Evolutionary conservation across 75 land plant genomes (phyloP).

Genomic region (Cunninghamia lanceolata): DNA sequence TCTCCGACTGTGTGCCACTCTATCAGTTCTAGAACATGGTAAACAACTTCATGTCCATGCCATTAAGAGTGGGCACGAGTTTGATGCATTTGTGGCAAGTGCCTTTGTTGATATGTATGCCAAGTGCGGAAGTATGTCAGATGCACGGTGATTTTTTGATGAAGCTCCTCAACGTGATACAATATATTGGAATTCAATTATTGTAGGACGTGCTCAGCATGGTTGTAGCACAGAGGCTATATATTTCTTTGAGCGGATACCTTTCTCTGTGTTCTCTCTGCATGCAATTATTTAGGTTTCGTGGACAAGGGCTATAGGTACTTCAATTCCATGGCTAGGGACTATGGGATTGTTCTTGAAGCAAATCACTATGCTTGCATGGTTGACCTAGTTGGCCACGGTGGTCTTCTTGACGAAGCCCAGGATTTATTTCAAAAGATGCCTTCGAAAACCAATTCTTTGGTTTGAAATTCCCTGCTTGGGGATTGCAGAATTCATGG

Average conservation of each 20-base stretch:
- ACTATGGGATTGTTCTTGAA: constrained; percentile 12
- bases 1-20: constrained; percentile 25
- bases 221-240: constrained; percentile 29
- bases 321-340: constrained; percentile 8
- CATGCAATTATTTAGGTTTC: constrained; percentile 15
- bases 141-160: constrained; percentile 32
- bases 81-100: constrained; percentile 23
- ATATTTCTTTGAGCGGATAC: constrained; percentile 25
- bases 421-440: constrained; percentile 10
- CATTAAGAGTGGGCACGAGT: constrained; percentile 23
- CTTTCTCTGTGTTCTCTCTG: constrained; percentile 16
- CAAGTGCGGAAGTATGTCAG: constrained; percentile 35
- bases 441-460: constrained; percentile 4
- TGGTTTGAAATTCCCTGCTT: constrained; percentile 13
- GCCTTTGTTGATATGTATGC: constrained; percentile 45
- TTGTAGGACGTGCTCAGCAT: constrained; percentile 37
- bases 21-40: constrained; percentile 28
- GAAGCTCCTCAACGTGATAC: constrained; percentile 12
- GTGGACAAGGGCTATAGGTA: constrained; percentile 13
- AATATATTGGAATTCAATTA: constrained; percentile 38
- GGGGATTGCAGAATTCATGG: constrained; percentile 13
- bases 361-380: constrained; percentile 19
- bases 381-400: constrained; percentile 16
- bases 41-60: constrained; percentile 24
- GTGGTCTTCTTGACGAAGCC: constrained; percentile 13